Conservation (phyloP, 164 flowering plant species). For the Tetracentron sinense region DNA sequence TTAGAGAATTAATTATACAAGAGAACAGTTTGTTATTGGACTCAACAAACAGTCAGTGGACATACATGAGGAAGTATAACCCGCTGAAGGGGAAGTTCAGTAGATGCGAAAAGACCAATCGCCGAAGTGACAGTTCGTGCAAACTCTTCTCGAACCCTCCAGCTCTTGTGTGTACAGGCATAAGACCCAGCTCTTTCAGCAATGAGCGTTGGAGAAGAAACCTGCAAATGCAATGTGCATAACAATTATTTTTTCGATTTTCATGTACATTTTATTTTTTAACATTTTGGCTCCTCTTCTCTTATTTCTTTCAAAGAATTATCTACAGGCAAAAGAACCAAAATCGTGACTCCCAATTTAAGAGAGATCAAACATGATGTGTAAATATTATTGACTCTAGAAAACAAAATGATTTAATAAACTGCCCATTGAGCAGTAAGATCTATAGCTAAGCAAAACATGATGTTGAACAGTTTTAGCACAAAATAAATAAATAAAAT, state of each 20-base stretch:
- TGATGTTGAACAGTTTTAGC: too few species aligned
- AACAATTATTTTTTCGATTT: neutral
- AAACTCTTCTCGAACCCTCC: slow-evolving; percentile 97
- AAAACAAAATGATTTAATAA: too few species aligned
- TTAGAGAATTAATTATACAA: neutral
- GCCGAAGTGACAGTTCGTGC: slow-evolving; percentile 91
- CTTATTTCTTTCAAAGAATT: neutral
- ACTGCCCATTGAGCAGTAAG: too few species aligned
- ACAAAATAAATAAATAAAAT: too few species aligned
- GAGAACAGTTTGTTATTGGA: neutral
- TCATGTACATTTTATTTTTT: too few species aligned
- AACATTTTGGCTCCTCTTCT: too few species aligned
- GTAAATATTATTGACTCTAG: neutral
- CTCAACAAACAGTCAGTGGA: neutral
- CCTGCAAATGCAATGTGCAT: slow-evolving; percentile 50
- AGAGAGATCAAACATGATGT: neutral
- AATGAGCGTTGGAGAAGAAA: slow-evolving; percentile 90
- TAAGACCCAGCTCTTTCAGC: slow-evolving; percentile 95
- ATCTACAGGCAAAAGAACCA: too few species aligned
- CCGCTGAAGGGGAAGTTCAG: slow-evolving; percentile 97
- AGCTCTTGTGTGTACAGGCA: slow-evolving; percentile 90
- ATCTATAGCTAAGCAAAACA: too few species aligned
- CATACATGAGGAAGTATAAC: slow-evolving; percentile 91
- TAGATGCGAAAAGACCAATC: slow-evolving; percentile 77
- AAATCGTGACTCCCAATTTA: neutral